phyloP scores from a whole-genome alignment of 495 filamentous ascomycete genomes.

The Tuber calosporum region DNA sequence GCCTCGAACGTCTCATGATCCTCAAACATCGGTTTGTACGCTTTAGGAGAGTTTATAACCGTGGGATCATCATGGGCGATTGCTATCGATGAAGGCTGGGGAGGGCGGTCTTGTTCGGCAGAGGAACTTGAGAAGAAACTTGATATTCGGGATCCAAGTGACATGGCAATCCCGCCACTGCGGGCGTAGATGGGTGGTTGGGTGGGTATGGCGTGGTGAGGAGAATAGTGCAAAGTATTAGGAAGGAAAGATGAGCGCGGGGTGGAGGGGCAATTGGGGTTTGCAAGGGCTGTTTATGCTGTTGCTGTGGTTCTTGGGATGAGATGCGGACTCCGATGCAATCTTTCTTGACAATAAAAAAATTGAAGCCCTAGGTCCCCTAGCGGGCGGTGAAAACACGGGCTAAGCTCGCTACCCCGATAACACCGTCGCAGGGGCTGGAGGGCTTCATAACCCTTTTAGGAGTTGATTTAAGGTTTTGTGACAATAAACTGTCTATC shows the following conservation, averaged over 20 bases:
- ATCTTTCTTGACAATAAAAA: not conserved
- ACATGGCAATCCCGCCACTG: constrained; percentile 47
- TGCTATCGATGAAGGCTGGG: constrained; percentile 8
- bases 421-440: not conserved
- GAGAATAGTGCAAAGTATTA: not conserved
- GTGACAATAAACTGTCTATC: not conserved
- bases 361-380: not conserved
- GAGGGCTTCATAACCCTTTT: not conserved
- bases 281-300: not conserved
- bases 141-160: constrained; percentile 47
- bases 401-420: not conserved
- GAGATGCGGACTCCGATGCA: not conserved
- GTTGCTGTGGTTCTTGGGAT: not conserved
- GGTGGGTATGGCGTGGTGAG: not conserved
- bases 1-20: constrained; percentile 28
- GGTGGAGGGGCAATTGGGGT: not conserved
- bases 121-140: constrained; percentile 45
- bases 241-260: not conserved
- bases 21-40: constrained; percentile 40
- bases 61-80: constrained; percentile 26
- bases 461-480: not conserved
- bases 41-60: constrained; percentile 13
- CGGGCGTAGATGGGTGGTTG: constrained; percentile 27
- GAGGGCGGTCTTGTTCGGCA: constrained; percentile 28
- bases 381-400: not conserved